phyloP scores from a whole-genome alignment of 768 basidiomycete genomes.

The Tylopilus rubrobrunneus region DNA sequence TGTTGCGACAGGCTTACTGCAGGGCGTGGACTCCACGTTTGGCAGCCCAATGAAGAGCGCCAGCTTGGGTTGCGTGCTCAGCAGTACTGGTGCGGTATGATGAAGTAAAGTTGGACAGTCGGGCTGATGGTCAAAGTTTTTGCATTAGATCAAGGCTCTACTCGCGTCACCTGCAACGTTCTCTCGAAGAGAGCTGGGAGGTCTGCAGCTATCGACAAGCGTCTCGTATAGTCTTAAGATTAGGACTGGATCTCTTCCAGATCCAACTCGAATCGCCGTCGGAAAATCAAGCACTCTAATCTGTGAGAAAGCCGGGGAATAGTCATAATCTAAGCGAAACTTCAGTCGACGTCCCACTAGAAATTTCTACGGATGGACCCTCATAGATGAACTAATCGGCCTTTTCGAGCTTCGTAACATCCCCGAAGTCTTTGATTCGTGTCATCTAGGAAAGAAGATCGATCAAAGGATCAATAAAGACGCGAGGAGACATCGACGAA shows the following conservation, averaged over 20 bases:
- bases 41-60: slow-evolving; percentile 74
- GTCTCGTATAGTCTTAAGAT: too few relatives aligned
- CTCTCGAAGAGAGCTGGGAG: slow-evolving; percentile 64
- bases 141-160: neutral
- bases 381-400: too few relatives aligned
- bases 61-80: slow-evolving; percentile 61
- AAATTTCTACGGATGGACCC: too few relatives aligned
- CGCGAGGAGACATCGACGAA: slow-evolving; percentile 25
- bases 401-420: too few relatives aligned
- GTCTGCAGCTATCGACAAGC: slow-evolving; percentile 54
- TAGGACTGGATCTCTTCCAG: too few relatives aligned
- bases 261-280: too few relatives aligned
- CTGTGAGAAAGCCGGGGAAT: slow-evolving; percentile 75
- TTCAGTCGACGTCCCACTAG: too few relatives aligned
- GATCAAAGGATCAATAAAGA: slow-evolving; percentile 25
- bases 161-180: slow-evolving; percentile 53
- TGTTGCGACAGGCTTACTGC: too few relatives aligned
- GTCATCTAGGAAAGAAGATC: too few relatives aligned
- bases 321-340: slow-evolving; percentile 33
- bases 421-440: too few relatives aligned
- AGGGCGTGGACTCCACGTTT: slow-evolving; percentile 48
- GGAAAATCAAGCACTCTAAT: slow-evolving; percentile 23
- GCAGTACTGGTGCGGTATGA: slow-evolving; percentile 74
- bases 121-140: slow-evolving; percentile 13
- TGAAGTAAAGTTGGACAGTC: slow-evolving; percentile 89